These are phyloP conservation scores for Gilbertella persicaria DNA, from an alignment of 371 early-diverging fungal species.

Conservation along the genomic window DNA sequence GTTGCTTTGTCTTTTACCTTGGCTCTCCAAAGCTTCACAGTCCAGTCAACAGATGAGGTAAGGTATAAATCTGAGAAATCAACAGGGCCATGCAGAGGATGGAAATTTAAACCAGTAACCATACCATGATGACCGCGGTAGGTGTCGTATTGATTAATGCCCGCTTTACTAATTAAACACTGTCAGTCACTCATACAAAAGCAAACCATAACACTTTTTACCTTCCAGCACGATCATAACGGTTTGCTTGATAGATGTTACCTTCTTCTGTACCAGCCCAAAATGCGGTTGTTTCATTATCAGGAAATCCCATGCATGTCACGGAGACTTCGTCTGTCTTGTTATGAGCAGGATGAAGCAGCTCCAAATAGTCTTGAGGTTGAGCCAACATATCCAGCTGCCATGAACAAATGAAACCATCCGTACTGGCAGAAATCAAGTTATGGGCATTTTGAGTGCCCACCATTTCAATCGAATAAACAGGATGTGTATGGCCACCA, in stretches of 20 bases:
- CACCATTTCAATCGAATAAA: slow-evolving; percentile 85
- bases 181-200: neutral
- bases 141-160: slow-evolving; percentile 81
- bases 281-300: slow-evolving; percentile 89
- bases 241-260: slow-evolving; percentile 86
- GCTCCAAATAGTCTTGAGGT: slow-evolving; percentile 86
- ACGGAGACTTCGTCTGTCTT: slow-evolving; percentile 93
- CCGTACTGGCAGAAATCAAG: slow-evolving; percentile 88
- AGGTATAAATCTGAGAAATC: slow-evolving; percentile 91
- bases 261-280: slow-evolving; percentile 98
- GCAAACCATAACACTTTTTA: slow-evolving; percentile 16
- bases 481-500: slow-evolving; percentile 95
- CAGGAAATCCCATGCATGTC: slow-evolving; percentile 88
- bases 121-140: slow-evolving; percentile 90
- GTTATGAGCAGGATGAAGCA: slow-evolving; percentile 73
- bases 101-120: slow-evolving; percentile 91
- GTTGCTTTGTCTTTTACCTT: slow-evolving; percentile 59
- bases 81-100: slow-evolving; percentile 77
- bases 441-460: slow-evolving; percentile 95
- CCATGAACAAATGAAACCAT: slow-evolving; percentile 96
- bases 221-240: slow-evolving; percentile 92
- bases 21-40: slow-evolving; percentile 92
- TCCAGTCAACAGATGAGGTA: slow-evolving; percentile 94
- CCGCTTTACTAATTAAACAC: slow-evolving; percentile 77
- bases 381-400: slow-evolving; percentile 95